phyloP scores from a whole-genome alignment of 441 rosid species.

The Mallotus japonicus region DNA sequence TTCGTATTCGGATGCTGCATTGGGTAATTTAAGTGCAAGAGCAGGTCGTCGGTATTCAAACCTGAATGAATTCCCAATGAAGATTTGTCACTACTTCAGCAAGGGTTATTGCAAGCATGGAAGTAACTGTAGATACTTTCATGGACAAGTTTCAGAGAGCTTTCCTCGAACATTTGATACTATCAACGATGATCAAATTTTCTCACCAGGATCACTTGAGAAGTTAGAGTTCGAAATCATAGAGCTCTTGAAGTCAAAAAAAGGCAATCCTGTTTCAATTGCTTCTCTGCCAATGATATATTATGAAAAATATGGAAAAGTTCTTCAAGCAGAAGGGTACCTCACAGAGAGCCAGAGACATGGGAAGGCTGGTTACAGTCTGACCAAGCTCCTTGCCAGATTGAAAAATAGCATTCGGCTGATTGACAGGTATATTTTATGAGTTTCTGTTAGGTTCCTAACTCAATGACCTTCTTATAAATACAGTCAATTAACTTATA shows the following conservation, averaged over 20 bases:
- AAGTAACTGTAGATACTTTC: constrained; percentile 56
- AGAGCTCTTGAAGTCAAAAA: constrained; percentile 52
- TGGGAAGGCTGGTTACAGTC: constrained; percentile 67
- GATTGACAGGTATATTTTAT: constrained; percentile 49
- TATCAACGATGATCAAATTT: constrained; percentile 39
- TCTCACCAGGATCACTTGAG: constrained; percentile 45
- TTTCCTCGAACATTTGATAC: constrained; percentile 37
- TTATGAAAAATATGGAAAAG: constrained; percentile 52
- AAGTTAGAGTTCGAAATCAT: constrained; percentile 53
- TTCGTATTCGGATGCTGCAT: constrained; percentile 36
- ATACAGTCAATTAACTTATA: constrained; percentile 4
- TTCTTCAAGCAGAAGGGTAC: constrained; percentile 71
- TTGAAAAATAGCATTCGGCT: constrained; percentile 46
- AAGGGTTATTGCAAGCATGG: constrained; percentile 75
- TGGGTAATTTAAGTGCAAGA: constrained; percentile 30
- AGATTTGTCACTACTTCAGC: constrained; percentile 59
- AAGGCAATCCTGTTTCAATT: constrained; percentile 62
- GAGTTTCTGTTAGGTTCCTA: not conserved
- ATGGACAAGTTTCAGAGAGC: constrained; percentile 39
- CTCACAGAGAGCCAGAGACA: constrained; percentile 77
- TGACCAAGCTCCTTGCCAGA: constrained; percentile 64
- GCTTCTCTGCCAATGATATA: constrained; percentile 71
- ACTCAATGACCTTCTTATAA: not conserved
- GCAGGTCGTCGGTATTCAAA: constrained; percentile 26
- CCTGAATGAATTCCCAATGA: constrained; percentile 37